A percentile compares a stretch with the other conserved stretches of the same genome.
These are phyloP conservation scores for Verticillium alfalfae DNA, from an alignment of 2,329 filamentous ascomycete genomes.

Conservation along the genomic window DNA sequence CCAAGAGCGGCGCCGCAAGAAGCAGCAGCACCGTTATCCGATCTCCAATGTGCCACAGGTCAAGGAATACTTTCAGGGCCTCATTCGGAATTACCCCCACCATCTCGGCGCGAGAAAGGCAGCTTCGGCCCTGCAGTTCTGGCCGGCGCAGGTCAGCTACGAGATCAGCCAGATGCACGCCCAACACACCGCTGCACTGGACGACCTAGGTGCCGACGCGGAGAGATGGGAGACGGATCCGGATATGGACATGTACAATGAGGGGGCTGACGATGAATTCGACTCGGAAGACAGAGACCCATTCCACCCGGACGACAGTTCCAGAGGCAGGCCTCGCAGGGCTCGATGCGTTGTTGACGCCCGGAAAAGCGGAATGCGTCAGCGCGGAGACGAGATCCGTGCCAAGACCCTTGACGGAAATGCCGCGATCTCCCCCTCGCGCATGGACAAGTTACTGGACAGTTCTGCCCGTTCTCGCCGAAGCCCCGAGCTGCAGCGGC, in stretches of 20 bases:
- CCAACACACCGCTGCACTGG: conserved; percentile 44
- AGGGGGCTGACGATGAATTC: conserved; percentile 11
- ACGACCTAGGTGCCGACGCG: conserved; percentile 23
- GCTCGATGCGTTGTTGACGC: background rate
- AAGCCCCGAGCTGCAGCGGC: conserved; percentile 58
- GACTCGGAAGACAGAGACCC: conserved; percentile 13
- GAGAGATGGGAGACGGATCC: conserved; percentile 21
- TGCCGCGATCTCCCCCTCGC: conserved; percentile 58
- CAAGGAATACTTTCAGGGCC: conserved; percentile 64
- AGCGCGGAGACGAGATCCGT: conserved; percentile 31
- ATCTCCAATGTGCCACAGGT: conserved; percentile 40
- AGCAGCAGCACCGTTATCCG: conserved; percentile 8
- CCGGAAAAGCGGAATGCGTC: conserved; percentile 15
- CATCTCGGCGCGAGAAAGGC: conserved; percentile 52
- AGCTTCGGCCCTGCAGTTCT: conserved; percentile 69
- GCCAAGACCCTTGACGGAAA: conserved; percentile 47
- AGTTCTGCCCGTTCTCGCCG: conserved; percentile 67
- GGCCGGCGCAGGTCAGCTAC: conserved; percentile 71
- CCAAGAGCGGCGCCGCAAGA: background rate
- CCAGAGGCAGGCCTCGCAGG: background rate
- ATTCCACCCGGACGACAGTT: conserved; percentile 6
- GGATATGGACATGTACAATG: conserved; percentile 8
- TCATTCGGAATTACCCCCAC: conserved; percentile 74
- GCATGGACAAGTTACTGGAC: conserved; percentile 67
- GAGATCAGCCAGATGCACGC: conserved; percentile 73